Conservation (phyloP, 257 asterid species). For the Handroanthus guayacan region DNA sequence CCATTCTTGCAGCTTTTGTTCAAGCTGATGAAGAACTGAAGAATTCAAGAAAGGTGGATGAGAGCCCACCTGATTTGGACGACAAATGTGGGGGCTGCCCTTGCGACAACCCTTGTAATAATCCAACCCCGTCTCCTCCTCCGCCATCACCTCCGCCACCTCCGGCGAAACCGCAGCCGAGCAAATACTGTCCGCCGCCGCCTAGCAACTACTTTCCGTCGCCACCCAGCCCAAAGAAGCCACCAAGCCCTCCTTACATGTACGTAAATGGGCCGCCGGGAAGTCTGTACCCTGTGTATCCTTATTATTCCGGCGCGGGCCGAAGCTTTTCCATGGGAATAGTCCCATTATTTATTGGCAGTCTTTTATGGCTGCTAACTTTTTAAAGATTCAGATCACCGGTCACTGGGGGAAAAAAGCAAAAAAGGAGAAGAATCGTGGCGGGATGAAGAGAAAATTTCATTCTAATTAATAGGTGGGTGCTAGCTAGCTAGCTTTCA, state of each 20-base stretch:
- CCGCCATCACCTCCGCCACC: constrained; percentile 49
- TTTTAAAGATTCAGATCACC: constrained; percentile 17
- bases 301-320: constrained; percentile 41
- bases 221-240: constrained; percentile 50
- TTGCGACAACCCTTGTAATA: constrained; percentile 65
- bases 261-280: constrained; percentile 84
- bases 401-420: background rate
- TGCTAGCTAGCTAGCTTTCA: constrained; percentile 28
- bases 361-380: constrained; percentile 35
- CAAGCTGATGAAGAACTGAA: constrained; percentile 23
- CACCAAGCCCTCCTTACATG: constrained; percentile 62
- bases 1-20: constrained; percentile 24
- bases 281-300: constrained; percentile 55
- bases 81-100: constrained; percentile 84
- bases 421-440: background rate
- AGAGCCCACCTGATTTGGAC: constrained; percentile 46
- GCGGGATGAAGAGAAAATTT: constrained; percentile 22
- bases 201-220: constrained; percentile 66
- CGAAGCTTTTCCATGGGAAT: constrained; percentile 31
- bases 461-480: constrained; percentile 37
- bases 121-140: constrained; percentile 45
- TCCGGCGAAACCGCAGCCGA: constrained; percentile 46
- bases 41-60: constrained; percentile 51
- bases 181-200: constrained; percentile 69
- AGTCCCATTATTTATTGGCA: constrained; percentile 39